Percentiles rank a stretch among this genome's conserved stretches.
Evolutionary conservation across 768 basidiomycete species (phyloP).

Genomic region (Neoboletus subvelutipes): DNA sequence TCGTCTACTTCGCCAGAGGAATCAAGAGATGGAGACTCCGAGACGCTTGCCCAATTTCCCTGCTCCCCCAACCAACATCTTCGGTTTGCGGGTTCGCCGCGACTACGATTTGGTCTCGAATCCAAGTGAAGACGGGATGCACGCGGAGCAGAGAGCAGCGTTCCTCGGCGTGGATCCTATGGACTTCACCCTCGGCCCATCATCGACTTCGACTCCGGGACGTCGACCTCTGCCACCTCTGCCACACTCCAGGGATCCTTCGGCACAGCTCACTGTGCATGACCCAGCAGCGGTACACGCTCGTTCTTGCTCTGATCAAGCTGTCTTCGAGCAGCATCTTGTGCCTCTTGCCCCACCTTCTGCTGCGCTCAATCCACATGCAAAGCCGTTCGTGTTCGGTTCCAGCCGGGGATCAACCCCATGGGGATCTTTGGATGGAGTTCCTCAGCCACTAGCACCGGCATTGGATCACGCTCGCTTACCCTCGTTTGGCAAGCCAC

Average conservation of each 20-base stretch:
- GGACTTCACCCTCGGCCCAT: conserved; percentile 47
- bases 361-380: conserved; percentile 65
- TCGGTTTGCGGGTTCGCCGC: conserved; percentile 40
- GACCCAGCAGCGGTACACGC: conserved; percentile 69
- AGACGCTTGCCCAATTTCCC: conserved; percentile 80
- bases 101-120: conserved; percentile 81
- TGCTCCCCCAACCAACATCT: conserved; percentile 59
- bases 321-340: conserved; percentile 29
- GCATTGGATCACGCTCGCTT: conserved; percentile 35
- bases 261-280: conserved; percentile 58
- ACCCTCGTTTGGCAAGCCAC: conserved; percentile 60
- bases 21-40: conserved; percentile 57
- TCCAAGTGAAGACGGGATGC: conserved; percentile 73
- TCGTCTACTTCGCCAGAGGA: conserved; percentile 50
- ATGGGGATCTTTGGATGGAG: conserved; percentile 30
- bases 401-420: conserved; percentile 36
- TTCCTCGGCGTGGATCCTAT: conserved; percentile 45
- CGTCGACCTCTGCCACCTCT: conserved; percentile 56
- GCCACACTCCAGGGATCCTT: conserved; percentile 64
- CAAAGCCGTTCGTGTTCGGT: conserved; percentile 85
- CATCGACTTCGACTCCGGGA: conserved; percentile 42
- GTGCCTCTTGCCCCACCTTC: conserved; percentile 19
- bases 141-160: conserved; percentile 34
- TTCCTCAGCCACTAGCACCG: conserved; percentile 39
- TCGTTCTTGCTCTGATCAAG: conserved; percentile 44